Percentiles rank a stretch among this genome's conserved stretches.
phyloP scores from a whole-genome alignment of 1,284 basidiomycete genomes.

The Fomitopsis schrenkii region DNA sequence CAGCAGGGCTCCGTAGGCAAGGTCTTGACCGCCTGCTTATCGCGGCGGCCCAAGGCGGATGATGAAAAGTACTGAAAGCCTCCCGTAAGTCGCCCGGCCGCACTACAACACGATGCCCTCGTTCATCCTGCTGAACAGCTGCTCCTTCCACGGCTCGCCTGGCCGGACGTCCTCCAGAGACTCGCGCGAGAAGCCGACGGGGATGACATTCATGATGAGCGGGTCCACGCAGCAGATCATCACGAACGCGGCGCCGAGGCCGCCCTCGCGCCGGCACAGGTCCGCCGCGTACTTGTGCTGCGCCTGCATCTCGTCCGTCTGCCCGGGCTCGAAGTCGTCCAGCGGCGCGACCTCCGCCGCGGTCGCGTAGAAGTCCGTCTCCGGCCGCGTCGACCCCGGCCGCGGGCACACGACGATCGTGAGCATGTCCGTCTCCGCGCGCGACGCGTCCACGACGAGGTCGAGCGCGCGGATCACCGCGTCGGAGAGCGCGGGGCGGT shows the following conservation, averaged over 20 bases:
- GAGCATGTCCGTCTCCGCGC: constrained; percentile 16
- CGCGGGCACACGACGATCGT: constrained; percentile 15
- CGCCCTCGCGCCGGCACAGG: constrained; percentile 11
- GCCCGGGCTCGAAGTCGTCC: constrained; percentile 10
- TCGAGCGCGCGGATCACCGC: constrained; percentile 18
- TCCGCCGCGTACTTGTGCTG: constrained; percentile 16
- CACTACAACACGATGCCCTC: constrained; percentile 11
- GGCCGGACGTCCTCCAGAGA: constrained; percentile 9
- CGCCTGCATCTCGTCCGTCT: constrained; percentile 17
- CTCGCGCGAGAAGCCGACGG: constrained; percentile 17
- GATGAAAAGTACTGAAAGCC: not conserved
- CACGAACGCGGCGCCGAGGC: constrained; percentile 15
- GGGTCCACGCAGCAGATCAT: constrained; percentile 14
- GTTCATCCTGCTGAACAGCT: constrained; percentile 15
- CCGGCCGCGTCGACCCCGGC: constrained; percentile 9
- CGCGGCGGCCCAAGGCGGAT: not conserved
- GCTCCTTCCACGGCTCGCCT: constrained; percentile 17
- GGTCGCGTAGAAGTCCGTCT: constrained; percentile 18
- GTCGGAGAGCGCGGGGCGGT: constrained; percentile 17
- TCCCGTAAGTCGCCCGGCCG: not conserved
- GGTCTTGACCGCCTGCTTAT: not conserved
- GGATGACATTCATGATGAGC: constrained; percentile 15
- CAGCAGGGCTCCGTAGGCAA: not conserved
- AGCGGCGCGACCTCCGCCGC: constrained; percentile 17
- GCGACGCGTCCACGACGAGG: constrained; percentile 8